These are phyloP conservation scores for Saturnispora ahearnii DNA, from an alignment of 805 yeast species.

Conservation along the genomic window DNA sequence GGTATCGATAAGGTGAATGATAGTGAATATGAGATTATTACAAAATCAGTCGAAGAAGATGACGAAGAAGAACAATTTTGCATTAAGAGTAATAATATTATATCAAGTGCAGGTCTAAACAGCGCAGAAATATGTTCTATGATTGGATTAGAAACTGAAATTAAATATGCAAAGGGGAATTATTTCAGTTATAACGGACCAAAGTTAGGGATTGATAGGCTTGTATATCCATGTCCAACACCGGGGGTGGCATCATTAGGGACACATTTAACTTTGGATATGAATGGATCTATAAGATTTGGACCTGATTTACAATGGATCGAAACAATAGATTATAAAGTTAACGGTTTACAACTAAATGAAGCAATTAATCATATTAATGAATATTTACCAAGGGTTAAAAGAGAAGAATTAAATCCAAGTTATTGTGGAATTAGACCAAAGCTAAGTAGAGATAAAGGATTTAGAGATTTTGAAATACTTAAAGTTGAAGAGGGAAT, in stretches of 20 bases:
- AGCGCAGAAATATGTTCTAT: slow-evolving; percentile 67
- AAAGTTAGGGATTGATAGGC: slow-evolving; percentile 36
- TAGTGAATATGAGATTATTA: background rate
- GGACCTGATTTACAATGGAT: slow-evolving; percentile 92
- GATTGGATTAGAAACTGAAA: slow-evolving; percentile 39
- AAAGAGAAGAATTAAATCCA: slow-evolving; percentile 44
- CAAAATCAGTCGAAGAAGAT: background rate
- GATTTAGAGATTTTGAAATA: slow-evolving; percentile 67
- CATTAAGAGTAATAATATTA: slow-evolving; percentile 46
- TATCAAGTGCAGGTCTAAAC: slow-evolving; percentile 73
- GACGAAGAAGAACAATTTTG: slow-evolving; percentile 32
- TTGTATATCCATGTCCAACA: slow-evolving; percentile 77
- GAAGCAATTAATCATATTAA: slow-evolving; percentile 31
- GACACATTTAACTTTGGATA: slow-evolving; percentile 75
- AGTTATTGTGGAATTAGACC: slow-evolving; percentile 83
- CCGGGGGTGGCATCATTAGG: slow-evolving; percentile 69
- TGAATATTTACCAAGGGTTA: slow-evolving; percentile 61
- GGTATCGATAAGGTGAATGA: background rate
- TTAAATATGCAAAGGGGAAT: slow-evolving; percentile 78
- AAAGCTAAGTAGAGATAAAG: slow-evolving; percentile 38
- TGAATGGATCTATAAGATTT: slow-evolving; percentile 70
- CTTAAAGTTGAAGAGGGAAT: slow-evolving; percentile 2
- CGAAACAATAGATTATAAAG: slow-evolving; percentile 38
- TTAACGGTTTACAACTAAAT: slow-evolving; percentile 33
- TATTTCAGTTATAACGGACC: slow-evolving; percentile 48